Base-by-base conservation (phyloP, 768 basidiomycete genomes). In the Termitomyces eurrhizus region DNA sequence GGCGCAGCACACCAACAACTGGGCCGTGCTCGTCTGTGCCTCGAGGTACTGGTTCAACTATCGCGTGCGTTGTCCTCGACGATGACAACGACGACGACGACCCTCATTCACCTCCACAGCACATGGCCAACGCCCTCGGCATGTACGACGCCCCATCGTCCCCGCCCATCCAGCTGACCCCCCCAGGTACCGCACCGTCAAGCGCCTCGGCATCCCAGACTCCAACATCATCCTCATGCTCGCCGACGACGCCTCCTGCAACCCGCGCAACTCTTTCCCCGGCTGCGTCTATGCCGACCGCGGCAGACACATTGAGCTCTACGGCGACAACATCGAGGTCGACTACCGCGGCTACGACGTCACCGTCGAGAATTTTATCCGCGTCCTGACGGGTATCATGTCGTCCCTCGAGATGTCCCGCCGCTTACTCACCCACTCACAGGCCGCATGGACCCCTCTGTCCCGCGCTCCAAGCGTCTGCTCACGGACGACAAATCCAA, bases 31-130 rank as follows among this genome's bases (percentile, higher is more conserved):
- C 39, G 95, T 98, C 4, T 95, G 92, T 67, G 83, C 97, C 1
- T 97, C 95, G 6, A 72, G 95, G 59, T 96, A 95, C 71, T 98
- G 95, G 95, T 99, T 99, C 80, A 99, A 99, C 71, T 99, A 99
- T 70, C 79, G 96, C 46, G 96, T 97, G 69, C 56, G 89, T 81
- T 16, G 24, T 0, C 4, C 4, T 41, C 39, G 39, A 5, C 18
- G 39, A 0, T 18, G 18, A 2, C 41, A 7, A 18, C 18, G 7
- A 18, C 41, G 41, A 18, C 41, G 18, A 3, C 18, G 18, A 29
- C 2, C 3, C 29, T 29, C 18, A 42, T 7, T 42, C 41, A 41
- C 41, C 7, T 6, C 41, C 41, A 42, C 41, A 98, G 95, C 97
- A 98, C 72, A 98, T 98, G 94, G 88, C 97, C 9, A 99, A 98